Percentiles rank a stretch among this genome's conserved stretches.
Conservation (phyloP, 345 rosid species). For the Acer negundo region DNA sequence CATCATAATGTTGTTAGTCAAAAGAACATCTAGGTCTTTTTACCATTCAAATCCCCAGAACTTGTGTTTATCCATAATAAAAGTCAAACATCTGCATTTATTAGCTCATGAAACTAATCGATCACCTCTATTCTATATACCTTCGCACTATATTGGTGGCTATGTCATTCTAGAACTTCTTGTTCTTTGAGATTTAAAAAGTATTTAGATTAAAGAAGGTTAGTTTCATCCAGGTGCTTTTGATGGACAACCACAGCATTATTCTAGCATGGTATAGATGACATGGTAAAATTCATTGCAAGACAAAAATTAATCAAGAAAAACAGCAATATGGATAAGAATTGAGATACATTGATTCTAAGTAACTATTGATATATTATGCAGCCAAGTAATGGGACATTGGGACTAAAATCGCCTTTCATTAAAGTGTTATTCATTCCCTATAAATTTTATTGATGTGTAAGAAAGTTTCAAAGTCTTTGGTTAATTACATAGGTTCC, state of each 20-base stretch:
- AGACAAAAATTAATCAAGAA: not conserved
- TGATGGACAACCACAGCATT: not conserved
- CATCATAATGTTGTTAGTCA: not conserved
- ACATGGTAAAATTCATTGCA: constrained; percentile 1
- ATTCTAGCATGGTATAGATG: not conserved
- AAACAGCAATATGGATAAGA: not conserved
- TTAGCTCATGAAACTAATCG: not conserved
- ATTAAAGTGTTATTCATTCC: not conserved
- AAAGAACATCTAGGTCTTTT: not conserved
- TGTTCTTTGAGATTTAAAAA: constrained; percentile 1
- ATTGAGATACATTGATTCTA: not conserved
- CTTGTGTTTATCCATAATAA: not conserved
- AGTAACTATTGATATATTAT: not conserved
- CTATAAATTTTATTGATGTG: not conserved
- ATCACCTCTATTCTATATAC: not conserved
- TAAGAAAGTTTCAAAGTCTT: not conserved
- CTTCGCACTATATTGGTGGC: not conserved
- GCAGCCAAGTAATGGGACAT: no score
- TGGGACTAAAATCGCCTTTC: not conserved
- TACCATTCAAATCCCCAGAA: not conserved
- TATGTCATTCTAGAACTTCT: not conserved
- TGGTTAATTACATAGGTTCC: not conserved
- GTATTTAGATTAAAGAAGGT: not conserved
- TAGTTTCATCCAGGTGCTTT: not conserved
- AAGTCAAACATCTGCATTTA: not conserved